phyloP scores from a whole-genome alignment of 176 grass and related monocot genomes.

The Typha latifolia region DNA sequence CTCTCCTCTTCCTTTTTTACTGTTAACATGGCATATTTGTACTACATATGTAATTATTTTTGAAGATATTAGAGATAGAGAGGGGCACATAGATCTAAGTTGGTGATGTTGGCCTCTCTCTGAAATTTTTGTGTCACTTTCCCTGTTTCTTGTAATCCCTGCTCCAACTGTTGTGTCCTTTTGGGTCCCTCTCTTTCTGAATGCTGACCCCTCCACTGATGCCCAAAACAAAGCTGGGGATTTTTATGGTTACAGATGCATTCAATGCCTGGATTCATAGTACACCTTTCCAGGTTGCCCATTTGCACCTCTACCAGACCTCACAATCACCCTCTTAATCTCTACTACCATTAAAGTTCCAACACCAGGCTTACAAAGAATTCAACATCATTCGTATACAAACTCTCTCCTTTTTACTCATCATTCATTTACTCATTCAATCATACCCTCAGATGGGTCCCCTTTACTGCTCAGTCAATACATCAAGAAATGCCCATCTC shows the following conservation, averaged over 20 bases:
- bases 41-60: background rate
- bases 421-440: constrained; percentile 29
- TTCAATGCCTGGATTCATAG: constrained; percentile 40
- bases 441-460: constrained; percentile 24
- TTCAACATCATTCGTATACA: constrained; percentile 19
- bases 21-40: background rate
- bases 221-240: constrained; percentile 16
- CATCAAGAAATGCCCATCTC: constrained; percentile 8
- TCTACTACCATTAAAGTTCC: background rate
- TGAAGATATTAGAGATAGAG: background rate
- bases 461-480: constrained; percentile 12
- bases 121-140: constrained; percentile 4
- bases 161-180: constrained; percentile 11
- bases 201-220: constrained; percentile 14
- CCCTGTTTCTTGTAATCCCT: constrained; percentile 17
- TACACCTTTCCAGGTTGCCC: constrained; percentile 10
- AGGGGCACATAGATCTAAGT: constrained; percentile 35
- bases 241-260: constrained; percentile 38
- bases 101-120: background rate
- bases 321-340: constrained; percentile 14
- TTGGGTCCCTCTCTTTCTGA: background rate
- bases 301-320: background rate
- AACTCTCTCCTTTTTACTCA: constrained; percentile 5
- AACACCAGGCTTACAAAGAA: background rate
- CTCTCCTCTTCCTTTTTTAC: background rate